Conservation (phyloP, 495 filamentous ascomycete genomes). For the Tuber brumale region DNA sequence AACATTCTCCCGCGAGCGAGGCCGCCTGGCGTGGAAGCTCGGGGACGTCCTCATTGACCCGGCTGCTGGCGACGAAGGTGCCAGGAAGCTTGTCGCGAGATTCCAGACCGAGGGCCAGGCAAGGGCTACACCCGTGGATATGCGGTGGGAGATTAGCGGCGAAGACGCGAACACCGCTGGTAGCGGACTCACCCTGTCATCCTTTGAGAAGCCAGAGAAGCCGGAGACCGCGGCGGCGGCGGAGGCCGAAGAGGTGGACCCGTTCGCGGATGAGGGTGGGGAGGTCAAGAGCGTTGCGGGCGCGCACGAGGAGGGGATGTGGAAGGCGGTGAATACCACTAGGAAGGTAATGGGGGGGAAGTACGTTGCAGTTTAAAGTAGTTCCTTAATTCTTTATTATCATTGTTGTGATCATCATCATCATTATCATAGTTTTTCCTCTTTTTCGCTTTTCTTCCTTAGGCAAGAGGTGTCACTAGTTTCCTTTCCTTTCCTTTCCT, state of each 20-base stretch:
- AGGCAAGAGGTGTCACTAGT: background rate
- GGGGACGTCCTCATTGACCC: conserved; percentile 68
- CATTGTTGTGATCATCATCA: conserved; percentile 36
- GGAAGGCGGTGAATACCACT: conserved; percentile 65
- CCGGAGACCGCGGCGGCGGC: conserved; percentile 23
- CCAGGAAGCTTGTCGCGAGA: conserved; percentile 40
- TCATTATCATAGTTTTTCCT: conserved; percentile 16
- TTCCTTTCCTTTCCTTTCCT: background rate
- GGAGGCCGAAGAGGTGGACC: conserved; percentile 50
- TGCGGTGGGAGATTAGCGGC: conserved; percentile 40
- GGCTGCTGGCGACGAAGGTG: conserved; percentile 49
- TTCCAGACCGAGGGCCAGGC: conserved; percentile 68
- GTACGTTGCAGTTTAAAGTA: conserved; percentile 52
- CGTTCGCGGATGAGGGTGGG: conserved; percentile 59
- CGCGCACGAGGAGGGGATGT: conserved; percentile 47
- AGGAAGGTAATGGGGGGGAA: conserved; percentile 74
- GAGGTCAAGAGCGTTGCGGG: conserved; percentile 32
- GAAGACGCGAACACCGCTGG: conserved; percentile 48
- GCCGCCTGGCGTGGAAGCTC: conserved; percentile 81
- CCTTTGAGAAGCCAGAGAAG: conserved; percentile 45
- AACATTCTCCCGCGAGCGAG: conserved; percentile 77
- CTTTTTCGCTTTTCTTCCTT: conserved; percentile 1
- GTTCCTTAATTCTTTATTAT: conserved; percentile 38
- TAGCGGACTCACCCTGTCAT: conserved; percentile 59
- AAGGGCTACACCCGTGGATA: conserved; percentile 59